phyloP scores from a whole-genome alignment of 345 rosid genomes.

The Gossypium stocksii region DNA sequence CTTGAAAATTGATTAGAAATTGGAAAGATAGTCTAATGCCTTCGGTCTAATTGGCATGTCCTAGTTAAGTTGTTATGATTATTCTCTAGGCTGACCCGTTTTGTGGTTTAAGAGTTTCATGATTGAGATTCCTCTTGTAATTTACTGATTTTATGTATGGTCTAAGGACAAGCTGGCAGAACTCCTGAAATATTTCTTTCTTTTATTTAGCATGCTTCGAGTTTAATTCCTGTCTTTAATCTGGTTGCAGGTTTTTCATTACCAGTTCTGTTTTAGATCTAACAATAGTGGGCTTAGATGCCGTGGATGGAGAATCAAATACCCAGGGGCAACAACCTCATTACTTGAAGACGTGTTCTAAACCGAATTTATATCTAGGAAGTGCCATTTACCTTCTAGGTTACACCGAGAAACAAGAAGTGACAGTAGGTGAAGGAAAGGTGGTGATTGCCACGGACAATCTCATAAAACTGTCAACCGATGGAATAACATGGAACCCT shows the following conservation, averaged over 20 bases:
- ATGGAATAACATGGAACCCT: constrained; percentile 73
- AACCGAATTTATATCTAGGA: constrained; percentile 75
- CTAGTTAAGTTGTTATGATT: not conserved
- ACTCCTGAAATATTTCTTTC: constrained; percentile 1
- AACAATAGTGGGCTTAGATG: constrained; percentile 80
- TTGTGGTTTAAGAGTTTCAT: not conserved
- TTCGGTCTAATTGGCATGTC: not conserved
- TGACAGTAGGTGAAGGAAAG: constrained; percentile 81
- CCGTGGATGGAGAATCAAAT: constrained; percentile 66
- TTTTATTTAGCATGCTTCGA: not conserved
- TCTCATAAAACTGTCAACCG: constrained; percentile 81
- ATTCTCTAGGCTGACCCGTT: not conserved
- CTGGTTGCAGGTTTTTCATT: constrained; percentile 77
- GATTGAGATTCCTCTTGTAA: not conserved
- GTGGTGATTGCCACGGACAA: constrained; percentile 89
- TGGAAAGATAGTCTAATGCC: not conserved
- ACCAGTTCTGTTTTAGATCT: constrained; percentile 89
- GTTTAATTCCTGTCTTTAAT: not conserved
- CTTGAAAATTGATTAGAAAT: not conserved
- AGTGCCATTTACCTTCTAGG: constrained; percentile 73
- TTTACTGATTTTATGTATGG: not conserved
- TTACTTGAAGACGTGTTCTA: constrained; percentile 72
- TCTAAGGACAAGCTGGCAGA: not conserved
- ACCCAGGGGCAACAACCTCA: constrained; percentile 70
- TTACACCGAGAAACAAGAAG: constrained; percentile 52